Conservation (phyloP, 192 early-diverging fungal genomes). For the Ambispora gerdemannii region DNA sequence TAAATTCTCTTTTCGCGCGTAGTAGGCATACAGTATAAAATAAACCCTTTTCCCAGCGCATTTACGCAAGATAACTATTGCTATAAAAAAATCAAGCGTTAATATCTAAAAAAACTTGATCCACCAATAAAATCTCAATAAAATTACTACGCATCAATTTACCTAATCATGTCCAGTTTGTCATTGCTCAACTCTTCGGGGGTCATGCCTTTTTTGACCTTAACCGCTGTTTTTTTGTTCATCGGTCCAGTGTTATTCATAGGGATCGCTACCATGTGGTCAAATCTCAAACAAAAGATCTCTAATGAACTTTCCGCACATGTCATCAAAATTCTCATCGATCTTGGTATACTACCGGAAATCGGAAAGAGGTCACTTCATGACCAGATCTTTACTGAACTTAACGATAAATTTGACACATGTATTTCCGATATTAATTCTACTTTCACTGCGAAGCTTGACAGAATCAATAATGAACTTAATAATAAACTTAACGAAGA, state of each 20-base stretch:
- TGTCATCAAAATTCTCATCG: too few species aligned
- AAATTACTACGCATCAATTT: conserved; percentile 9
- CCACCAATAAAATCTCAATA: too few species aligned
- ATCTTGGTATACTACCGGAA: too few species aligned
- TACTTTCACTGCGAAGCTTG: conserved; percentile 1
- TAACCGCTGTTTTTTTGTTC: background rate
- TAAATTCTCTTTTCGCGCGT: conserved; percentile 5
- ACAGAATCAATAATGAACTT: background rate
- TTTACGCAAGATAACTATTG: too few species aligned
- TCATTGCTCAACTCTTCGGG: background rate
- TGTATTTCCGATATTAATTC: background rate
- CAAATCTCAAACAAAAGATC: conserved; percentile 5
- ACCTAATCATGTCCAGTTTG: too few species aligned
- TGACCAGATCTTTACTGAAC: too few species aligned
- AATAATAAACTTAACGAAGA: conserved; percentile 17
- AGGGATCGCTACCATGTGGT: background rate
- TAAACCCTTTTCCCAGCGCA: too few species aligned
- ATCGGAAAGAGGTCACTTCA: too few species aligned
- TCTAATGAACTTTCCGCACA: conserved; percentile 10
- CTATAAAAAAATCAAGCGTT: too few species aligned
- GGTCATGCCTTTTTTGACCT: background rate
- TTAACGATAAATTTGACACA: too few species aligned
- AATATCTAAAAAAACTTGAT: too few species aligned
- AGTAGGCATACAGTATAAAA: conserved; percentile 12
- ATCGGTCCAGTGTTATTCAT: too few species aligned